Base-by-base conservation (phyloP, 371 early-diverging fungal genomes). In the Syncephalastrum sp. region DNA sequence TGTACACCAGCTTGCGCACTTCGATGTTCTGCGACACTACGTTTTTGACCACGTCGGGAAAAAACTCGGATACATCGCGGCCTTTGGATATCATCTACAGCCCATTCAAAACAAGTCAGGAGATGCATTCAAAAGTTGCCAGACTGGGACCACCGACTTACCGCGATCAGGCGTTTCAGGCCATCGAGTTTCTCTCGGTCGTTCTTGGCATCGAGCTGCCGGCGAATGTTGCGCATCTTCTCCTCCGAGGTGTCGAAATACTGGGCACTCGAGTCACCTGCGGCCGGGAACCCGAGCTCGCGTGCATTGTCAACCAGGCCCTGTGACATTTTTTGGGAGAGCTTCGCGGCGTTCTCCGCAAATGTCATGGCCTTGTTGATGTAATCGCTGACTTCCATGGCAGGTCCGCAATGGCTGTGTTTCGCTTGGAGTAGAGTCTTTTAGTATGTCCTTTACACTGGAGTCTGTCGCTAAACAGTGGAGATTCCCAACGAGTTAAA, bases 41-140 rank as follows among this genome's bases (percentile, higher is more conserved):
- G 70, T 95, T 96, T 74, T 97, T 98, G 53, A 98, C 97, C 8
- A 98, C 97, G 56, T 91, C 90, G 23, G 96, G 93, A 63, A 98
- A 98, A 72, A 87, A 92, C 67, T 89, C 89, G 17, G 94, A 88
- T 15, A 92, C 95, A 63, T 95, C 92, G 49, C 87, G 78, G n/a
- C 96, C 97, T 74, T 91, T 91, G 27, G 92, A 91, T 44, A 96
- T 91, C 82, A 92, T 86, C 92, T 91, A 70, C 27, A 47, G 5
- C 24, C 14, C 15, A n/a, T 25, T 57, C 54, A 41, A 16, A 19
- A 38, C 23, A 48, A 21, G n/a, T 41, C 7, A 17, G 33, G 24
- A 52, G n/a, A 51, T 7, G 2, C 12, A 33, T 33, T 5, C 38
- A 33, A 33, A 10, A 3, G 29, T 29, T 7, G 6, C 21, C 1